Evolutionary conservation across 768 basidiomycete species (phyloP), one percentile per base, ranked within the genome.

Genomic region (Boletus barrowsii): DNA sequence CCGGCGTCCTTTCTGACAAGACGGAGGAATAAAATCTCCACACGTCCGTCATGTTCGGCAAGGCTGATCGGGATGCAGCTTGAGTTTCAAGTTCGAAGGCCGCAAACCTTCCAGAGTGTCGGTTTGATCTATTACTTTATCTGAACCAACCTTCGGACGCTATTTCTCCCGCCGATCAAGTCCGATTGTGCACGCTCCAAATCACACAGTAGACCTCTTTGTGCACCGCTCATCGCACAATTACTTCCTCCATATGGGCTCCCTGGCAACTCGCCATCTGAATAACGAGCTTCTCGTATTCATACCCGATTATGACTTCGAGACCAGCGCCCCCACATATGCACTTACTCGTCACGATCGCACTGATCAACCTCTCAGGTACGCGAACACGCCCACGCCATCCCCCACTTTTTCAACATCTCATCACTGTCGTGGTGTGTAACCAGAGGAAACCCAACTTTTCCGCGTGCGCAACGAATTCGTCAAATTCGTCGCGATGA

Each of bases 71-170:
- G 53, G 57, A 62, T 49, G 55, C 37, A 45, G 46, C 47, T 69
- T 67, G 65, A 59, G 68, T 69, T 69, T 69, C 66, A 69, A 71
- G 57, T 65, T 66, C 60, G 54, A 60, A 63, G 62, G 8, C 60
- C 61, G 55, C 61, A 66, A 69, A 69, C 68, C 40, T 71, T 60
- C 69, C 68, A 45, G 0, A 13, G 5, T 1, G 15, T 59, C 47
- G 63, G 68, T 47, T 47, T 65, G 59, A 71, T 69, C 69, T 54
- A 47, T 65, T 58, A 70, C 64, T 72, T 70, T 65, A 67, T 68
- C 61, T 65, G 53, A 37, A 41, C 39, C 52, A 42, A 39, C 45
- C 41, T 62, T 67, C 56, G 65, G 57, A 53, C 54, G 60, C n/a
- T 57, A 54, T 71, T 63, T 65, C 65, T 56, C 53, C 60, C 69